These are phyloP conservation scores for Hirsutella rhossiliensis DNA, from an alignment of 2,329 filamentous ascomycete genomes.

Conservation along the genomic window DNA sequence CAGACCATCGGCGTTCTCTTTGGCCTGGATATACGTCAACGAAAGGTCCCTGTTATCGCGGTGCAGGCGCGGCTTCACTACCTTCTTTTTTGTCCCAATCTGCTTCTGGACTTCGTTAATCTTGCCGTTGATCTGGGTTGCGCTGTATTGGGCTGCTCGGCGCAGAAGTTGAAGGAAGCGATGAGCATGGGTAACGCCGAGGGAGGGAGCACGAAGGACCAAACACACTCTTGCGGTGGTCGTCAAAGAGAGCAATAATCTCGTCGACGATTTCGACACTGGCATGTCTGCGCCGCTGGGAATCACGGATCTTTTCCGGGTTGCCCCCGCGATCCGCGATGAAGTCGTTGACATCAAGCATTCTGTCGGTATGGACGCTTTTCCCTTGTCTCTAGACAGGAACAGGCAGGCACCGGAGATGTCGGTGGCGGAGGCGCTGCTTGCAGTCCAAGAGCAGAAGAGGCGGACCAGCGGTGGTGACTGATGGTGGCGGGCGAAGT, in stretches of 20 bases:
- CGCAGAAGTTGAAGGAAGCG: background rate
- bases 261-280: slow-evolving; percentile 79
- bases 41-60: background rate
- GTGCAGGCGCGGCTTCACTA: slow-evolving; percentile 12
- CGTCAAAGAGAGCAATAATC: slow-evolving; percentile 76
- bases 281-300: slow-evolving; percentile 71
- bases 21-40: slow-evolving; percentile 39
- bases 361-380: slow-evolving; percentile 19
- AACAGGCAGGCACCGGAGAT: no score
- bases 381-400: background rate
- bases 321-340: slow-evolving; percentile 81
- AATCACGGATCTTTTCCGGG: slow-evolving; percentile 83
- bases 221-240: slow-evolving; percentile 59
- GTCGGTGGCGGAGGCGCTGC: no score
- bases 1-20: slow-evolving; percentile 75
- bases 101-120: slow-evolving; percentile 86
- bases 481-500: no score
- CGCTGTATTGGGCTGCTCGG: slow-evolving; percentile 52
- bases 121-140: slow-evolving; percentile 67
- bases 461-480: no score
- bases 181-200: no score
- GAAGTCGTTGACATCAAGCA: slow-evolving; percentile 71
- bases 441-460: no score
- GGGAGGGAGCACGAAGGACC: no score
- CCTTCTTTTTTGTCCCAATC: slow-evolving; percentile 87